Evolutionary conservation across 2,329 filamentous ascomycete genomes (phyloP), one percentile per base, ranked within the genome.

Genomic region (Cryoendolithus antarcticus): DNA sequence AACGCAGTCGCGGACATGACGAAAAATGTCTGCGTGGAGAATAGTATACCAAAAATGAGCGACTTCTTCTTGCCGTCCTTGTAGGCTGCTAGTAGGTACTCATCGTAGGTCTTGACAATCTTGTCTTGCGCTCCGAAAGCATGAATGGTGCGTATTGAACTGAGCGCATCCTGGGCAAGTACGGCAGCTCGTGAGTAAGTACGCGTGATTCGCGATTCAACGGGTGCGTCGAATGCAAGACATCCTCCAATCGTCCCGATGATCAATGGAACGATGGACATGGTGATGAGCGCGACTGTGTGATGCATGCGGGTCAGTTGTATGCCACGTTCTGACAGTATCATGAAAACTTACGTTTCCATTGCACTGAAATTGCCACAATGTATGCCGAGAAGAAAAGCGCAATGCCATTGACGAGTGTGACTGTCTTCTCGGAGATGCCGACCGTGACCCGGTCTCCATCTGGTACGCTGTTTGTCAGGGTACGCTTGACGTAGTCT

Each of bases 121-220:
- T 65, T 60, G 4, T 59, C 53, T 27, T 64, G 60, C 3, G 66
- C 59, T 42, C 67, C 66, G 46, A 72, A 72, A 1, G 66, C 66
- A 35, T 63, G 60, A 6, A 73, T 65, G 0, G 66, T 72, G 2
- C 64, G 60, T 42, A 73, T 65, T 0, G 65, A 69, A 6, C 61
- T 61, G 30, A 73, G 58, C 0, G 67, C 65, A 42, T 73, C 70
- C 50, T 72, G 66, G 1, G 69, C 69, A 3, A 72, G 52, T 5
- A 60, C 56, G 1, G 61, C 64, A 4, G 65, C 67, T 41, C 60
- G 56, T 6, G 64, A 63, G 42, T 64, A 65, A n/a, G 67, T 58
- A 1, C 52, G 43, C 35, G 32, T 35, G n/a, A 32, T 31, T 10
- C 41, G 44, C 28, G 40, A 44, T 12, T 39, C 34, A 30, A 41